Evolutionary conservation across 192 early-diverging fungal species (phyloP), one percentile per base, ranked within the genome.

Genomic region (Umbelopsis ramanniana): DNA sequence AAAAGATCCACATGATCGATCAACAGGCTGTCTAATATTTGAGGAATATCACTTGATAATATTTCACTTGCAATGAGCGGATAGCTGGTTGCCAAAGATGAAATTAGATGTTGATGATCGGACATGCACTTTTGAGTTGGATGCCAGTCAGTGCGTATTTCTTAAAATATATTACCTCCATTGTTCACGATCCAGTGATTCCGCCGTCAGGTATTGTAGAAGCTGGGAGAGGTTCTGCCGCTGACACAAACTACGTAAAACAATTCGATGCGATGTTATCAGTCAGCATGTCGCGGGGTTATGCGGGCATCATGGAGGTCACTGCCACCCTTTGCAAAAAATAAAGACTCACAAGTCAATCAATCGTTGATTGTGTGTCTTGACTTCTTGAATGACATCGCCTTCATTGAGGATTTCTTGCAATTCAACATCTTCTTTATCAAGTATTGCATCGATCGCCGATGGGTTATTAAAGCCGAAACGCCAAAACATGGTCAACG

Each of bases 361-460:
- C 22, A 99, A 87, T 82, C 93, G 95, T 38, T 91, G 84, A 82
- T 96, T 97, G 55, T 96, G 93, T 46, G 89, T 87, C 80, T 97
- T 96, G 77, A 93, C 90, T 89, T 99, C 96, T 82, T 98, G 96
- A 66, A 97, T 81, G 54, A 99, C 83, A 81, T 95, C 96, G 70
- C 93, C 90, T 71, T 98, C 95, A 74, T 96, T 91, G 46, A 99
- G 85, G 23, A 98, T 78, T 70, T 98, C 96, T 66, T 96, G 93
- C 26, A 98, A 85, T 19, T 93, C 93, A 66, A 95, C 77, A 75
- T 93, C 94, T 66, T 94, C 93, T 69, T 93, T 94, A 54, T 97
- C 96, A 40, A 99, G 88, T 75, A 98, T 83, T 71, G 89, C 91
- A 85, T 96, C 95, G 66, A 99, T 92, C 70, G 92, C 92, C 40